Evolutionary conservation across 1,139 yeast genomes (phyloP).

Genomic region (Lodderomyces orthopsilosis): DNA sequence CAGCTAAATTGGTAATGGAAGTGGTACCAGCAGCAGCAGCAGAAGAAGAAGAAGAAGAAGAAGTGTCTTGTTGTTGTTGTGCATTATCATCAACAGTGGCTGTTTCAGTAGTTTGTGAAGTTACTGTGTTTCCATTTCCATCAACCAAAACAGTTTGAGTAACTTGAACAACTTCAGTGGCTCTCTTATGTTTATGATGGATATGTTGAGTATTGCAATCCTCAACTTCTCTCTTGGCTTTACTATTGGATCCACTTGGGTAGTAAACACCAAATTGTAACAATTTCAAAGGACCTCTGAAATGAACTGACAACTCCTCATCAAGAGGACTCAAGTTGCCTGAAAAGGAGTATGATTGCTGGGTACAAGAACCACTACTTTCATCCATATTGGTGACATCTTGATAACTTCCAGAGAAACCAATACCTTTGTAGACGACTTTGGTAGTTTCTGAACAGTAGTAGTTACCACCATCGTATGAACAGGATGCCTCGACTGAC

Average conservation of each 20-base stretch:
- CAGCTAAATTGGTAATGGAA: constrained; percentile 19
- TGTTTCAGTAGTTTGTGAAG: constrained; percentile 25
- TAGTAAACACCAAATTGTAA: constrained; percentile 64
- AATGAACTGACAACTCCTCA: constrained; percentile 72
- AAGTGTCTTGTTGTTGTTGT: too few relatives aligned
- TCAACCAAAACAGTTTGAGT: constrained; percentile 73
- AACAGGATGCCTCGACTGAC: constrained; percentile 13
- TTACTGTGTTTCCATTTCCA: constrained; percentile 50
- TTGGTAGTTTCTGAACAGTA: constrained; percentile 73
- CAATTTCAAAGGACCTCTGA: constrained; percentile 72
- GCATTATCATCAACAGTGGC: constrained; percentile 19
- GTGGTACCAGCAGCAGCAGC: constrained; percentile 33
- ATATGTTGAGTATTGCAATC: constrained; percentile 41
- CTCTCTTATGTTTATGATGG: constrained; percentile 67
- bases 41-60: constrained; percentile 6
- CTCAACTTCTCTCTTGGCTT: constrained; percentile 23
- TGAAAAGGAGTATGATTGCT: constrained; percentile 47
- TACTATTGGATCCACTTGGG: constrained; percentile 39
- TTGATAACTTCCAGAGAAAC: constrained; percentile 61
- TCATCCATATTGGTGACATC: constrained; percentile 57
- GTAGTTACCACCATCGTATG: constrained; percentile 58
- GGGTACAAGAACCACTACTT: constrained; percentile 49
- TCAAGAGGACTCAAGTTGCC: constrained; percentile 69
- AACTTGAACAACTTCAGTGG: constrained; percentile 62
- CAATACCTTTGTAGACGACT: constrained; percentile 65